These are phyloP conservation scores for Brassica rapa DNA, from an alignment of 345 rosid genomes.

Conservation along the genomic window DNA sequence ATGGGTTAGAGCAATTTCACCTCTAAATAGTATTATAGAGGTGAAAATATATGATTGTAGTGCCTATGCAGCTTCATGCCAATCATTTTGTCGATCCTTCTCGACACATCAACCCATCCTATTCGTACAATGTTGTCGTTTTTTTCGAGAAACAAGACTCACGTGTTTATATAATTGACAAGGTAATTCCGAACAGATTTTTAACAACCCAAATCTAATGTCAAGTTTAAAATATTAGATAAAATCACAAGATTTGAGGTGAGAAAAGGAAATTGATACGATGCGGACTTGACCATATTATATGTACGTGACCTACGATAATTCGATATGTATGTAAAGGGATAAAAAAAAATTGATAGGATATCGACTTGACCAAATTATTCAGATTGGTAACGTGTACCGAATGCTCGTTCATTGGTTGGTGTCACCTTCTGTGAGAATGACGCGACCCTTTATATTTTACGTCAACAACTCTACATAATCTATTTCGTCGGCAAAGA, in stretches of 20 bases:
- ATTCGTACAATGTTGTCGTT: not conserved
- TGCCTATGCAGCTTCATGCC: not conserved
- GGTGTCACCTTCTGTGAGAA: not conserved
- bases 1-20: no score
- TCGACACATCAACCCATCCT: not conserved
- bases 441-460: not conserved
- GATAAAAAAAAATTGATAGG: not conserved
- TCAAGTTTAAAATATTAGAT: not conserved
- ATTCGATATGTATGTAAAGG: not conserved
- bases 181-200: not conserved
- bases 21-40: no score
- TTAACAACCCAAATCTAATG: not conserved
- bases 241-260: not conserved
- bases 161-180: not conserved
- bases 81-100: not conserved
- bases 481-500: no score
- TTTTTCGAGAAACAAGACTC: conserved; percentile 1
- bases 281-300: not conserved
- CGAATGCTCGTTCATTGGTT: no score
- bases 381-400: conserved; percentile 1
- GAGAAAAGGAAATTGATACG: not conserved
- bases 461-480: no score
- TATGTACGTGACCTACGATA: not conserved
- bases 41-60: no score
- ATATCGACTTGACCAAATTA: not conserved